Evolutionary conservation across 306 rosid genomes (phyloP), one percentile per base, ranked within the genome.

Genomic region (Cercis canadensis): DNA sequence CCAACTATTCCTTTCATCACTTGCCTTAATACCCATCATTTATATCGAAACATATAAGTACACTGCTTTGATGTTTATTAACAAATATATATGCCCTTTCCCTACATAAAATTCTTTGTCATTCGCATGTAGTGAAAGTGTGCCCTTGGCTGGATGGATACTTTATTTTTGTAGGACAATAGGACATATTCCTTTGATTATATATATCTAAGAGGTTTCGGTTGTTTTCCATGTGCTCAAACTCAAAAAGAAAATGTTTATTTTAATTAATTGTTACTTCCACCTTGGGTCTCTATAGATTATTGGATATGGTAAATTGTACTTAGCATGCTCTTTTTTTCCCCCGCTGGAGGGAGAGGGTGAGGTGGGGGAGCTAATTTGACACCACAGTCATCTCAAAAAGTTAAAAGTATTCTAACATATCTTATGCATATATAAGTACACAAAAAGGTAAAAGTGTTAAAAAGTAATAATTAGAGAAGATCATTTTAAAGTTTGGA

Each of bases 41-140:
- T 78, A 64, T 58, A 75, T 49, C 31, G 13, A 78, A 69, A 78
- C 86, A 70, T 53, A 64, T 53, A 64, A 69, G 86, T 69, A 73
- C 75, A 69, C 50, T 69, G 78, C 62, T 57, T 50, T 68, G 77
- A 77, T 33, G 67, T 62, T 68, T 77, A 32, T 57, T 13, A 75
- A 53, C 58, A 77, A 46, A 72, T 44, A 71, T 68, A 60, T 24
- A 24, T 24, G 29, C 68, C 69, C 68, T 75, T 71, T 24, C 52
- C 17, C 54, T 71, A 40, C 40, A 69, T 31, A 16, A 61, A 76
- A 67, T 76, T 78, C 18, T 24, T 11, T 11, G 75, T 60, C 78
- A 69, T 56, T 31, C 52, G 57, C 29, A 37, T 60, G 75, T 75
- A 70, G 73, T 43, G 79, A 70, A 77, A 77, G 79, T 65, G 76